These are phyloP conservation scores for Reutealis trisperma DNA, from an alignment of 345 rosid species.

Conservation along the genomic window DNA sequence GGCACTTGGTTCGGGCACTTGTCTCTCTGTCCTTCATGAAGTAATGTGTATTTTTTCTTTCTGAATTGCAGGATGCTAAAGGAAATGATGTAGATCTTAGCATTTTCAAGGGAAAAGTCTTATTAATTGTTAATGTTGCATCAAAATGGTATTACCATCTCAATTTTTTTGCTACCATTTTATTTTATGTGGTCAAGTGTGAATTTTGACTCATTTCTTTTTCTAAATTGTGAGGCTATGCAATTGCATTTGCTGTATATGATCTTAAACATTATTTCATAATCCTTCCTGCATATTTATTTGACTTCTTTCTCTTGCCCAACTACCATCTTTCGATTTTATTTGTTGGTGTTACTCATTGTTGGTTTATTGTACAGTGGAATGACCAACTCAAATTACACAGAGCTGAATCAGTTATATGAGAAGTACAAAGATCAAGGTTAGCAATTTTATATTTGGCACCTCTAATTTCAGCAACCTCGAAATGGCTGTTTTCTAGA, in stretches of 20 bases:
- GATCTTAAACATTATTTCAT: background rate
- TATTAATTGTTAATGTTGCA: constrained; percentile 37
- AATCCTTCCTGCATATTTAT: background rate
- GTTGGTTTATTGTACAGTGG: constrained; percentile 24
- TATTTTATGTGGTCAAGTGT: background rate
- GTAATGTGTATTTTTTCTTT: background rate
- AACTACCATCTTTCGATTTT: background rate
- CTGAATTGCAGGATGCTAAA: constrained; percentile 23
- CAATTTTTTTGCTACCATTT: background rate
- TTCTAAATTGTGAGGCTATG: background rate
- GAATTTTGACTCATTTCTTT: background rate
- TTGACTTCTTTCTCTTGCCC: too few species aligned
- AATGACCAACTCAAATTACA: constrained; percentile 39
- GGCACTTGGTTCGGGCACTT: too few species aligned
- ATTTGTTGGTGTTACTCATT: background rate
- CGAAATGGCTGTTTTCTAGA: background rate
- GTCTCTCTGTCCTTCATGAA: too few species aligned
- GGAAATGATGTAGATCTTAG: constrained; percentile 27
- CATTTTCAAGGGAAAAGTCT: constrained; percentile 31
- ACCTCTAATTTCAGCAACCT: background rate
- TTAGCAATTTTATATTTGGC: constrained; percentile 8
- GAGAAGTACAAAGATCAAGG: constrained; percentile 33
- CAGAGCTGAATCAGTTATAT: constrained; percentile 32
- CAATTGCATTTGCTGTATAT: background rate
- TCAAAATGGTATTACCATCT: constrained; percentile 27